These are phyloP conservation scores for Colletotrichum cuscutae DNA, from an alignment of 2,329 filamentous ascomycete species.

Conservation along the genomic window DNA sequence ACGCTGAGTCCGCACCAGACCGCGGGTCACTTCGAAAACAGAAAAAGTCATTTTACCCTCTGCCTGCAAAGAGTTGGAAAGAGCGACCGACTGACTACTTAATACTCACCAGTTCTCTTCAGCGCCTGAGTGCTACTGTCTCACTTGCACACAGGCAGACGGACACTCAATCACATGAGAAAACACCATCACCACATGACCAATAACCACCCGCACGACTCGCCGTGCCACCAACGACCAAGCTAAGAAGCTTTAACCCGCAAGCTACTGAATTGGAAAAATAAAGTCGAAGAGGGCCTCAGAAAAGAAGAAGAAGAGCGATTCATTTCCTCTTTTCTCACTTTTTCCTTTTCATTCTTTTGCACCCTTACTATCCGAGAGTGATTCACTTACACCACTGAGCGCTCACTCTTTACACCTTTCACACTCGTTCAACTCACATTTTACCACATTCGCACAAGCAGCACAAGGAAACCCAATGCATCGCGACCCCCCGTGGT, in stretches of 20 bases:
- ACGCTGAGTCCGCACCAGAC: neutral
- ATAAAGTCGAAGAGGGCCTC: neutral
- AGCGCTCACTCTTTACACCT: neutral
- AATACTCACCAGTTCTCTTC: neutral
- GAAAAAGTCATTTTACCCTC: neutral
- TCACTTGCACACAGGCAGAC: neutral
- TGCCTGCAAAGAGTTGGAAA: neutral
- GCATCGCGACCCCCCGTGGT: neutral
- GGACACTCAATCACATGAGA: constrained; percentile 17
- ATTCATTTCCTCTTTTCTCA: neutral
- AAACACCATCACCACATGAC: constrained; percentile 20
- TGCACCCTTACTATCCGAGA: neutral
- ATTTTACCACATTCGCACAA: neutral
- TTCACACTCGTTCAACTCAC: neutral
- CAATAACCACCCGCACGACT: constrained; percentile 2
- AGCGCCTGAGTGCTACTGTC: neutral
- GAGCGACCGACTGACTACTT: neutral
- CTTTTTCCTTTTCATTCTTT: neutral
- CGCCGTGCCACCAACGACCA: neutral
- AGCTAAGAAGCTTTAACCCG: neutral
- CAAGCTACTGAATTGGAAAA: neutral
- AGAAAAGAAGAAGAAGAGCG: neutral
- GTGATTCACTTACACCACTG: neutral
- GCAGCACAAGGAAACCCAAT: neutral
- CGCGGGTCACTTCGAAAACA: neutral